Base-by-base conservation (phyloP, 306 rosid species). In the Psophocarpus tetragonolobus region DNA sequence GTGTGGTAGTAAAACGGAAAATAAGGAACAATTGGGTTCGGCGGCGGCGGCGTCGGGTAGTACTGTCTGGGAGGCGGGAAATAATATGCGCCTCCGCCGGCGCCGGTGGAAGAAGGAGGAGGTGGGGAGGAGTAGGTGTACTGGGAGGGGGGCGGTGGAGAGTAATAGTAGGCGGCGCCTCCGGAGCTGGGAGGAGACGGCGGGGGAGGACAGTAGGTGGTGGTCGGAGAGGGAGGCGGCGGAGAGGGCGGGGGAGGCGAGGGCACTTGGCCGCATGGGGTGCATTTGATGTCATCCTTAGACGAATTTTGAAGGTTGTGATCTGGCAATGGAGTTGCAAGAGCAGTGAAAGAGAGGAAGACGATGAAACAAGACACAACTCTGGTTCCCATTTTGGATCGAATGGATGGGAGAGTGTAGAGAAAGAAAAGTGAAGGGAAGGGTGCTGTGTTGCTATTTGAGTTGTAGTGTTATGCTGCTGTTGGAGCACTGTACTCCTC, bases 1-100 rank as follows among this genome's bases (percentile, higher is more conserved):
- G 38, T 87, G 10, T 96, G 57, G 58, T 66, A 96, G 84, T 89
- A 96, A 56, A 87, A 96, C 1, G 99, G 99, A 26, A 92, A 96
- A 50, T 96, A 96, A 0, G 98, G 97, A 6, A 96, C 96, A 73
- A 96, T 92, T 24, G 99, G 99, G 75, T 96, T 96, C 12, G 99
- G 98, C 2, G 99, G 97, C 11, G 99, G 98, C 10, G 98, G 98
- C 1, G 83, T 58, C 0, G 89, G 94, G 57, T 91, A 83, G 79
- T 84, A 86, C 5, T 54, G 57, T 47, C 61, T 17, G 17, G 97
- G 91, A 6, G 97, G 96, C 1, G 99, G 88, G 48, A 84, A 83
- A 42, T 85, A 83, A 41, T 73, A 82, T 0, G 38, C 29, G 4
- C 93, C 90, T 0, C 97, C 92, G 2, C 84, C 81, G 11, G 91